Evolutionary conservation across 345 rosid genomes (phyloP), one percentile per base, ranked within the genome.

Genomic region (Camelina sativa): DNA sequence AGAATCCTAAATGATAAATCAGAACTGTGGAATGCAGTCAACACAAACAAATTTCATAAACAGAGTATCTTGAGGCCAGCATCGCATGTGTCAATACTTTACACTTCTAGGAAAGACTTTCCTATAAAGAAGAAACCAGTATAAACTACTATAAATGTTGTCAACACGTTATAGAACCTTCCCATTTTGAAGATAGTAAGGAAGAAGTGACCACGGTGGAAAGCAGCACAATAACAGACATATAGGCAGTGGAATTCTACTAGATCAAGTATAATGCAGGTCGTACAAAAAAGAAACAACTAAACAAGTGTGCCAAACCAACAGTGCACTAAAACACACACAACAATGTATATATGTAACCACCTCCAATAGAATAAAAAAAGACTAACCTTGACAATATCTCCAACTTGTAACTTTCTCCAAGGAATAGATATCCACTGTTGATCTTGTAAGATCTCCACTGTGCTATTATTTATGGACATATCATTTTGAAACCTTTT

Each of bases 371-470:
- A 48, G 43, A 65, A n/a, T 40, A 65, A 62, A 8, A 46, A 35
- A 54, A 32, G 38, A 85, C 89, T 84, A 82, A 96, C 99, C 90
- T 83, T 88, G 72, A 96, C 80, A 82, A 96, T 81, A 68, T 96
- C 99, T 84, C 99, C 98, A 79, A 91, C 99, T 83, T 92, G 99
- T 82, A 96, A 79, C 88, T 81, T 92, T 85, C 90, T 89, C 99
- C 98, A 96, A 4, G 97, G 85, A 53, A 88, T 76, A 79, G 80
- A 56, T 79, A 70, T 84, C 99, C 99, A 96, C 75, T 69, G 85
- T 76, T 87, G 90, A 82, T 86, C 89, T 86, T 86, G 95, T 83
- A 96, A 81, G 66, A 96, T 87, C 2, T 96, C 99, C 80, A 89
- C 81, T 11, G 37, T 83, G 83, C 80, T 84, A 82, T 87, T 92